phyloP scores from a whole-genome alignment of 108 stramenopile species.

The Skeletonema potamos region DNA sequence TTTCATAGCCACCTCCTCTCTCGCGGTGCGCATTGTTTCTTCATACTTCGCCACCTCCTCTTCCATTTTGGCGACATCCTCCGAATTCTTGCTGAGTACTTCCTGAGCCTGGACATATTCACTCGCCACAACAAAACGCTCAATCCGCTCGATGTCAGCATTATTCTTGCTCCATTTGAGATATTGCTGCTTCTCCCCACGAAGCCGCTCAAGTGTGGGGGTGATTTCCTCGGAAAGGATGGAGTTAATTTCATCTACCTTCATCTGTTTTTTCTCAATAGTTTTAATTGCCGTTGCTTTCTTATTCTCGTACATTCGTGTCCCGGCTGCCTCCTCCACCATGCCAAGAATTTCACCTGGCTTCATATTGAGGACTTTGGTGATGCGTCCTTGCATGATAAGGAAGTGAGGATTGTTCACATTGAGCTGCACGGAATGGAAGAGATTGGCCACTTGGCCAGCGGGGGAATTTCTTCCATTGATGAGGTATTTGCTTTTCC shows the following conservation, averaged over 20 bases:
- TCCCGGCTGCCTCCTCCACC: constrained; percentile 99
- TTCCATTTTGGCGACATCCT: constrained; percentile 66
- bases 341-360: constrained; percentile 98
- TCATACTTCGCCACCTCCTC: constrained; percentile 59
- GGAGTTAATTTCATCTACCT: constrained; percentile 95
- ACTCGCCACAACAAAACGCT: constrained; percentile 92
- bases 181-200: constrained; percentile 95
- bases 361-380: constrained; percentile 99
- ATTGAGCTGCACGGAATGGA: constrained; percentile 99
- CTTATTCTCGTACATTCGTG: constrained; percentile 99
- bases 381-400: constrained; percentile 99
- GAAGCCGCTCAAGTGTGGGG: constrained; percentile 93
- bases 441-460: constrained; percentile 95
- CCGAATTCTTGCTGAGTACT: constrained; percentile 59
- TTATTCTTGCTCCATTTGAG: constrained; percentile 94
- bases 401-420: constrained; percentile 99
- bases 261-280: constrained; percentile 98
- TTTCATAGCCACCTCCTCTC: constrained; percentile 55
- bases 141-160: constrained; percentile 93
- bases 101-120: constrained; percentile 75
- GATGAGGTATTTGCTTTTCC: constrained; percentile 98
- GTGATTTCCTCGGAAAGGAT: constrained; percentile 96
- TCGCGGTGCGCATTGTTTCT: constrained; percentile 26
- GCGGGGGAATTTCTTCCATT: constrained; percentile 94
- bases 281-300: constrained; percentile 94